Percentiles rank a stretch among this genome's conserved stretches.
Conservation (phyloP, 2,329 filamentous ascomycete species). For the Fusarium compactum region DNA sequence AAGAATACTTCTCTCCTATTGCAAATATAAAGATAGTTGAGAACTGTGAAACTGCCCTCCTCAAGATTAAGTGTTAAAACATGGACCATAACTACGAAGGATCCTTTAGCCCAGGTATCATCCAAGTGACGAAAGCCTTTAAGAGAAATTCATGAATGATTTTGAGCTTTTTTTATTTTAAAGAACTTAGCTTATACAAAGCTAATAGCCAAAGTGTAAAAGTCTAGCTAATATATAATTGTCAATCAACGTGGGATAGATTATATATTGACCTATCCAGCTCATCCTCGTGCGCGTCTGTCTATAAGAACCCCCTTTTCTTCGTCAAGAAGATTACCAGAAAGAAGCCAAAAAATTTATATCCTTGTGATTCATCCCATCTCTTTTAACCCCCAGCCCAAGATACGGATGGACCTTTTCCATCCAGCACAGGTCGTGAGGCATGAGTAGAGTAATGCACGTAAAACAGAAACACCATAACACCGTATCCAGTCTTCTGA, state of each 20-base stretch:
- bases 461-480: slow-evolving; percentile 22
- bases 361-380: slow-evolving; percentile 2
- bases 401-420: slow-evolving; percentile 8
- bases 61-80: not conserved
- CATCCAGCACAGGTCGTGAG: slow-evolving; percentile 3
- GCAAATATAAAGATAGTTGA: not conserved
- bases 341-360: slow-evolving; percentile 19
- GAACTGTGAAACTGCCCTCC: not conserved
- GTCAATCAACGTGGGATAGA: slow-evolving; percentile 8
- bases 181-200: not conserved
- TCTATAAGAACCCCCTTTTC: slow-evolving; percentile 6
- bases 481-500: slow-evolving; percentile 32
- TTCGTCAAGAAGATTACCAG: not conserved
- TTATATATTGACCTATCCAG: slow-evolving; percentile 2
- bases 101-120: not conserved
- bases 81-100: not conserved
- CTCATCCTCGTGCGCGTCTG: not conserved
- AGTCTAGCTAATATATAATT: slow-evolving; percentile 1
- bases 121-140: not conserved
- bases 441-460: slow-evolving; percentile 5
- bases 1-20: not conserved
- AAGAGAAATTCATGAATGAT: not conserved
- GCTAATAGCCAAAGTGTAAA: not conserved
- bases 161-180: slow-evolving; percentile 1
- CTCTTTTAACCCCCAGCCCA: not conserved